Percentiles rank a stretch among this genome's conserved stretches.
Conservation (phyloP, 495 filamentous ascomycete species). For the Pyronema domesticum region DNA sequence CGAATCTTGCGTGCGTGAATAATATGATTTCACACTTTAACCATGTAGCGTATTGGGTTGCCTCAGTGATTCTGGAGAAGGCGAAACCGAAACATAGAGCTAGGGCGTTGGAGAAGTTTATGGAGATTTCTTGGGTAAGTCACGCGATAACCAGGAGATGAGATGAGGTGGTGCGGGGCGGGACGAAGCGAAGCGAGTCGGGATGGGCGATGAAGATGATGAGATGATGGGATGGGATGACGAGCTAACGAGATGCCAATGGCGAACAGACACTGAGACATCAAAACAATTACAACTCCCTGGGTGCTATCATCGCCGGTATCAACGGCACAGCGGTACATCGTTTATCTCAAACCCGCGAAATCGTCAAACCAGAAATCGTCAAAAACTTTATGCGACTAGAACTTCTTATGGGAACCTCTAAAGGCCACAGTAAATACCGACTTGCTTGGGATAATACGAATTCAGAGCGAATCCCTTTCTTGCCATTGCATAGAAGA, state of each 20-base stretch:
- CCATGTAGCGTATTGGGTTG: constrained; percentile 76
- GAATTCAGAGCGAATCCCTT: constrained; percentile 73
- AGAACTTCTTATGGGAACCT: constrained; percentile 79
- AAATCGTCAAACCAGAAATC: constrained; percentile 47
- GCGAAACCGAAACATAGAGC: constrained; percentile 94
- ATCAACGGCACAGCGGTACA: constrained; percentile 77
- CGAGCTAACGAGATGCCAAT: background rate
- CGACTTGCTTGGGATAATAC: constrained; percentile 93
- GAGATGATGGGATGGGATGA: background rate
- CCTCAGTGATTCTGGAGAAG: constrained; percentile 77
- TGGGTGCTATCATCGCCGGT: constrained; percentile 82
- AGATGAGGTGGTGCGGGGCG: background rate
- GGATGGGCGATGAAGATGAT: background rate
- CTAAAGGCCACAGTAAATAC: constrained; percentile 83
- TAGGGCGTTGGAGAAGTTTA: constrained; percentile 80
- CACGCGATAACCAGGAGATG: too few species aligned
- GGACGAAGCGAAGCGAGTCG: too few species aligned
- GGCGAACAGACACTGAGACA: constrained; percentile 51
- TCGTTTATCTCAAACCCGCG: constrained; percentile 65
- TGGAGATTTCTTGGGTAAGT: constrained; percentile 51
- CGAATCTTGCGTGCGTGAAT: constrained; percentile 68
- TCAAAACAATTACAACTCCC: constrained; percentile 89
- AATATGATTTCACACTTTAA: constrained; percentile 94
- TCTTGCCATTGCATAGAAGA: constrained; percentile 73
- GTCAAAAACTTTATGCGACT: constrained; percentile 75